Base-by-base conservation (phyloP, 805 yeast species). In the Hanseniaspora valbyensis region DNA sequence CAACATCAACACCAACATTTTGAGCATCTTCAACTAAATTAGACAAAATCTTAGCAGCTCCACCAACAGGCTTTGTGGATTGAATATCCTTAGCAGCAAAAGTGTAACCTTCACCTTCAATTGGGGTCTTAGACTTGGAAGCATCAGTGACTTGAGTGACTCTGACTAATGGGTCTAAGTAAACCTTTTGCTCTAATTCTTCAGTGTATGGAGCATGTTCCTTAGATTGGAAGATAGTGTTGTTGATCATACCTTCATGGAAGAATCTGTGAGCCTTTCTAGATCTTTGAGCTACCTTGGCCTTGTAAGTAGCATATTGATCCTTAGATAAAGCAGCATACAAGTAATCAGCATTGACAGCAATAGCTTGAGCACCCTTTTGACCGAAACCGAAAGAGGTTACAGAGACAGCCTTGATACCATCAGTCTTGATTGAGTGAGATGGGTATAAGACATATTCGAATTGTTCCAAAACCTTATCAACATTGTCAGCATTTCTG, bases 371-470 rank as follows among this genome's bases (percentile, higher is more conserved):
- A 52, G 88, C 98, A 72, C 99, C 99, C 76, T 92, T 92, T 74
- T 92, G 99, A 66, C 99, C 99, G 67, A 92, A 92, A 68, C 99
- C 99, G 67, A 92, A 92, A 2, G 99, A 92, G 5, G 97, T 92
- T 44, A 92, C 80, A 36, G 96, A 85, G 52, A 85, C 95, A 54
- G 99, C 99, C 75, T 90, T 92, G 66, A 92, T 76, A 67, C 98
- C 97, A 66, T 89, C 95, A 42, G 98, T 92, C 72, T 84, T 85
- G 63, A 92, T 77, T 25, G 94, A 72, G 67, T 92, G 83, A 25
- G 96, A 86, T 66, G 97, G 97, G 79, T 81, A 92, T 67, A 92
- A 78, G 57, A 92, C 86, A 67, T 83, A 80, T 61, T 88, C 92
- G 65, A 70, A 90, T 62, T 86, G 77, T 71, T 87, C 87, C 65